Base-by-base conservation (phyloP, 225 moss, liverwort and hornwort genomes). In the Ulota crispa region DNA sequence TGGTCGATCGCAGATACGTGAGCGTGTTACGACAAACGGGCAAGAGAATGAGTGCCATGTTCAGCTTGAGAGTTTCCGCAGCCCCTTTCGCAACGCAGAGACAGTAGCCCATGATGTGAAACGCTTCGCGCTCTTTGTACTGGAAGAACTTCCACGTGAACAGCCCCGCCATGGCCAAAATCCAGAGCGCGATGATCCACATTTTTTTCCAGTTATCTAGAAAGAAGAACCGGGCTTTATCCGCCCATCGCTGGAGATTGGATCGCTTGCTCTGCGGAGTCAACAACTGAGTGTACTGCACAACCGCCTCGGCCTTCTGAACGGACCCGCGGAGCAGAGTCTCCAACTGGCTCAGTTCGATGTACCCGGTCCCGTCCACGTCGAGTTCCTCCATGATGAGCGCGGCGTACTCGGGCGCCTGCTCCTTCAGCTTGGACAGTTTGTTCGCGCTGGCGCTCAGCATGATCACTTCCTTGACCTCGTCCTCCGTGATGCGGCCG, bases 321-420 rank as follows among this genome's bases (percentile, higher is more conserved):
- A 86, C 85, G 1, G 93, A 86, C 30, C 81, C 92, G 53, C 84
- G 86, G 89, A 99, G 93, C 76, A 99, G 83, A 12, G 89, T 89
- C 87, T 95, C 93, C 27, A 99, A 91, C 73, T 99, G 89, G 43
- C 88, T 91, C 69, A 99, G 73, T 88, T 95, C 99, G 24, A 99
- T 96, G 85, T 89, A 96, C 0, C 98, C 99, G 4, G 82, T 78
- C 28, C 86, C 31, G 36, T 96, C 86, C 31, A 88, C 91, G 74
- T 99, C 99, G 23, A 99, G 93, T 81, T 96, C 99, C 79, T 99
- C 99, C 99, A 99, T 99, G 64, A 99, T 99, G 31, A 99, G 88
- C 7, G 89, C 91, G 20, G 99, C 99, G 69, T 95, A 99, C 85
- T 99, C 99, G 26, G 88, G 69, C 9, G 99, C 89, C 85, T 99